Evolutionary conservation across 345 rosid genomes (phyloP), one percentile per base, ranked within the genome.

Genomic region (Citrus cavaleriei): DNA sequence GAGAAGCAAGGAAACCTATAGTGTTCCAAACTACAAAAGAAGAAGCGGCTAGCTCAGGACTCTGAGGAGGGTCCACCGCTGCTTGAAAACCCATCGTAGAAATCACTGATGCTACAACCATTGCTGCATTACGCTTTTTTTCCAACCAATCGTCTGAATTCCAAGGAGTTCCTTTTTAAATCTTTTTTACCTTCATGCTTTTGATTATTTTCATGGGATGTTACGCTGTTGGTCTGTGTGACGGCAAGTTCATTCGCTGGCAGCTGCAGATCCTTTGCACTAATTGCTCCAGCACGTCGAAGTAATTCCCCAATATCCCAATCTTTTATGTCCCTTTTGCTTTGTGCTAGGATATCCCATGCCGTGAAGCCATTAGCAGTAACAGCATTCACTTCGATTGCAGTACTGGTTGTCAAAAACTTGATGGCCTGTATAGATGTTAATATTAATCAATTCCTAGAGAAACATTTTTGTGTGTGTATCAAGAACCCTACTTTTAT

Each of bases 11-110:
- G 38, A 84, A 86, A 25, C 75, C 67, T 0, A 66, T 63, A 2
- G 83, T 81, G 74, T 76, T 81, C 37, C 6, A 35, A 5, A 5
- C 7, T 6, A 35, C 37, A 5, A 6, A 10, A 37, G 13, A 55
- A 55, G 22, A 61, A 65, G 70, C 68, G 3, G 76, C 71, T 24
- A 71, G 72, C 82, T 72, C 68, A 68, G n/a, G 7, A 63, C 81
- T 73, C 0, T 76, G 74, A 2, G 87, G 85, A 8, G 85, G 87
- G 1, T 75, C 34, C 13, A 78, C 18, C 0, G 72, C 69, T 2
- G 83, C 85, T 59, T 81, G 87, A 59, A 84, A 84, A 9, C 79
- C 84, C 68, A 81, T 40, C 66, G 84, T 84, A 14, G 87, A 79
- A 24, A 77, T 79, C 28, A 84, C 79, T 28, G 87, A 84, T 55